Conservation (phyloP, 2,329 filamentous ascomycete species). For the Biscogniauxia sp. region DNA sequence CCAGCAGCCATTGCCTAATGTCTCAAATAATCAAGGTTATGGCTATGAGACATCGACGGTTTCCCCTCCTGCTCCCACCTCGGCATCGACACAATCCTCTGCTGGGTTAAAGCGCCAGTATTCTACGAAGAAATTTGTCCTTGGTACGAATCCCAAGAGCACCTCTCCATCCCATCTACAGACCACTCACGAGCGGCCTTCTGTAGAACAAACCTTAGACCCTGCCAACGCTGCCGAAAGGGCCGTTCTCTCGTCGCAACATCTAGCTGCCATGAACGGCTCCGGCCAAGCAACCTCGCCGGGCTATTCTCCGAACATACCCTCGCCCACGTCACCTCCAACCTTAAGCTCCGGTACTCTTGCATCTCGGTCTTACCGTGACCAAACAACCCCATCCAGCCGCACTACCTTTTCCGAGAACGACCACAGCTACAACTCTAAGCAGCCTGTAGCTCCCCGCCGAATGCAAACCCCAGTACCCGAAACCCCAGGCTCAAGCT, state of each 20-base stretch:
- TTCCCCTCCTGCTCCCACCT: conserved; percentile 57
- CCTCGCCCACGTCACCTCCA: conserved; percentile 68
- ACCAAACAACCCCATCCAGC: conserved; percentile 53
- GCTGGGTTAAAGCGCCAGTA: conserved; percentile 67
- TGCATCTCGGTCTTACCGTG: conserved; percentile 60
- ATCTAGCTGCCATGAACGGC: conserved; percentile 69
- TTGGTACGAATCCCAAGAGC: conserved; percentile 71
- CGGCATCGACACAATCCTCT: conserved; percentile 50
- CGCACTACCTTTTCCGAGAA: conserved; percentile 55
- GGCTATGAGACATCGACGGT: conserved; percentile 50
- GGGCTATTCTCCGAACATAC: conserved; percentile 64
- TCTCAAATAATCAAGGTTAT: conserved; percentile 43
- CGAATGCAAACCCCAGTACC: conserved; percentile 61
- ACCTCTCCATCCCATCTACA: conserved; percentile 72
- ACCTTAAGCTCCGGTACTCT: conserved; percentile 52
- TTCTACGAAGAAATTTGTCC: conserved; percentile 72
- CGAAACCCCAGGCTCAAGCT: conserved; percentile 56
- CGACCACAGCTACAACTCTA: conserved; percentile 42
- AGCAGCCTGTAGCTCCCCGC: conserved; percentile 46
- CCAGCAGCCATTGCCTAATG: conserved; percentile 76
- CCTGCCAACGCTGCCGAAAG: conserved; percentile 67
- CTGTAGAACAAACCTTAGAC: conserved; percentile 65
- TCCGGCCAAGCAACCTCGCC: conserved; percentile 53
- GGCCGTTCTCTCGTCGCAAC: conserved; percentile 65
- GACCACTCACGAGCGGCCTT: conserved; percentile 63